Evolutionary conservation across 2,329 filamentous ascomycete species (phyloP).

Genomic region (Pseudonectria foliicola): DNA sequence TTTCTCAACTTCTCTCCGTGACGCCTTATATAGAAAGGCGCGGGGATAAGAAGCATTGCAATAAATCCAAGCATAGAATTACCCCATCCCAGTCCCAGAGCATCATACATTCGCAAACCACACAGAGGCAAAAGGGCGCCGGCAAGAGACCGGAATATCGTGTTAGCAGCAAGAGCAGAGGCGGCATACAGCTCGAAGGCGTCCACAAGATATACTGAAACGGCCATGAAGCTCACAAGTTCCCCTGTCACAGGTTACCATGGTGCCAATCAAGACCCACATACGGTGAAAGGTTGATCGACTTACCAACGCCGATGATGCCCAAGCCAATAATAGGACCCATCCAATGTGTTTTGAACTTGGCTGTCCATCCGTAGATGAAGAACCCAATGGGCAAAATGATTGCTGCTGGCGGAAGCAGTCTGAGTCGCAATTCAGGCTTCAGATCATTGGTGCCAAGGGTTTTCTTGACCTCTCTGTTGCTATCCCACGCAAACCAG

Average conservation of each 20-base stretch:
- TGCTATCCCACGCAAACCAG: slow-evolving; percentile 8
- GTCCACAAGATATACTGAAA: slow-evolving; percentile 12
- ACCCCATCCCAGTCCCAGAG: slow-evolving; percentile 38
- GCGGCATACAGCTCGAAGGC: slow-evolving; percentile 9
- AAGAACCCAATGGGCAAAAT: slow-evolving; percentile 9
- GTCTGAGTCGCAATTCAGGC: slow-evolving; percentile 6
- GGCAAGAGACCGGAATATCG: slow-evolving; percentile 5
- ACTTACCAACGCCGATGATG: slow-evolving; percentile 8
- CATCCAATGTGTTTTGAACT: slow-evolving; percentile 11
- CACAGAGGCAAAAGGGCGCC: slow-evolving; percentile 8
- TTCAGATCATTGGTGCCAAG: not conserved
- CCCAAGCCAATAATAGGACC: slow-evolving; percentile 7
- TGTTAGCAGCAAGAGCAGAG: slow-evolving; percentile 10
- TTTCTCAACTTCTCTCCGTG: slow-evolving; percentile 29
- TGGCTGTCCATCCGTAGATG: slow-evolving; percentile 12
- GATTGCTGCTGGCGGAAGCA: slow-evolving; percentile 6
- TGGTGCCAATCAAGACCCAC: slow-evolving; percentile 9
- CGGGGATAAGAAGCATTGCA: slow-evolving; percentile 31
- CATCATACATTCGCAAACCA: slow-evolving; percentile 15
- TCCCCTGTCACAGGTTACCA: slow-evolving; percentile 8
- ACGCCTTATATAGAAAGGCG: slow-evolving; percentile 31
- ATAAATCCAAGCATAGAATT: slow-evolving; percentile 34
- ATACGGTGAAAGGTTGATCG: no score
- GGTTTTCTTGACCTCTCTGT: slow-evolving; percentile 3
- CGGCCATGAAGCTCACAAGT: no score